Evolutionary conservation across 495 filamentous ascomycete genomes (phyloP).

Genomic region (Trichoderma erinaceum): DNA sequence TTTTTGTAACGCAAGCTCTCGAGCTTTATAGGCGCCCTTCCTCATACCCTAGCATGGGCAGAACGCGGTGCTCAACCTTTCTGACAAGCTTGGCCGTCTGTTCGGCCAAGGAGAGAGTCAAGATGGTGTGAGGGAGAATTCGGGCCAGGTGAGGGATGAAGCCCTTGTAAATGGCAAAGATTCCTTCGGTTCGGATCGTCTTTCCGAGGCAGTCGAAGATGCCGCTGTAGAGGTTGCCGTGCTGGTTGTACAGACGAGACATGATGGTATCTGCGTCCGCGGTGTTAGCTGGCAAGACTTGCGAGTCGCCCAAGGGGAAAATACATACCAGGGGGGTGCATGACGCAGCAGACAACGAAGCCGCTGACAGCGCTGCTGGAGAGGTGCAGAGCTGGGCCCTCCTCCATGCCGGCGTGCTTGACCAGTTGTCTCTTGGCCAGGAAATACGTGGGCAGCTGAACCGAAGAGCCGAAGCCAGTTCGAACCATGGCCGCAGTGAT

Average conservation of each 20-base stretch:
- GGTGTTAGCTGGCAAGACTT: conserved; percentile 7
- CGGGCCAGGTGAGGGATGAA: conserved; percentile 91
- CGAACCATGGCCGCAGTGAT: conserved; percentile 93
- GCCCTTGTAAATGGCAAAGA: conserved; percentile 95
- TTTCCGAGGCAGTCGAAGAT: conserved; percentile 88
- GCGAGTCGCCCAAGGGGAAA: conserved; percentile 10
- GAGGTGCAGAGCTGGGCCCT: conserved; percentile 84
- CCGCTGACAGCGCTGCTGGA: conserved; percentile 84
- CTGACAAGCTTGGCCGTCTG: conserved; percentile 92
- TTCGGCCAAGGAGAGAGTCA: conserved; percentile 89
- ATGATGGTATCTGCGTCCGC: conserved; percentile 78
- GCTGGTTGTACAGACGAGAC: conserved; percentile 98
- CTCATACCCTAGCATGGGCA: conserved; percentile 26
- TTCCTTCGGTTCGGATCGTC: conserved; percentile 84
- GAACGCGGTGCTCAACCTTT: conserved; percentile 63
- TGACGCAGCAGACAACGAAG: conserved; percentile 94
- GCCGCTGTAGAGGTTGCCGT: conserved; percentile 87
- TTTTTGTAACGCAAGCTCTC: conserved; percentile 20
- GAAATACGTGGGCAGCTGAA: conserved; percentile 97
- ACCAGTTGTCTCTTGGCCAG: conserved; percentile 86
- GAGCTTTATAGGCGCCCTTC: neutral
- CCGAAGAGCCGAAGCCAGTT: conserved; percentile 89
- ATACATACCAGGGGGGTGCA: conserved; percentile 86
- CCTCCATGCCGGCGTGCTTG: conserved; percentile 77
- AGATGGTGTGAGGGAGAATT: conserved; percentile 90